A percentile compares a stretch with the other conserved stretches of the same genome.
phyloP scores from a whole-genome alignment of 345 rosid species.

The Populus deltoides region DNA sequence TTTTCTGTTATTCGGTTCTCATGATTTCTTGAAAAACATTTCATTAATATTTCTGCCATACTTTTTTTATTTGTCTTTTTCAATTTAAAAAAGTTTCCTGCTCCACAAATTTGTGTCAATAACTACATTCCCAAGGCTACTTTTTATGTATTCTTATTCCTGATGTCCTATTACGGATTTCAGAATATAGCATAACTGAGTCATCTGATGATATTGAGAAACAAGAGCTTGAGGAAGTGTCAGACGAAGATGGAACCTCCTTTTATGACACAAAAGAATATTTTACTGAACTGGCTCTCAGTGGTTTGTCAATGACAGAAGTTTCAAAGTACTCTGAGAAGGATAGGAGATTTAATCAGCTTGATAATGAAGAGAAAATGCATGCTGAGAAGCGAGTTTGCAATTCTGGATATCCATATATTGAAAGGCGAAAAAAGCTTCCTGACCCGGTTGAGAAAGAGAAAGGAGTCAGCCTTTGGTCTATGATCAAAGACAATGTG shows the following conservation, averaged over 20 bases:
- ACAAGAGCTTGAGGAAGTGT: constrained; percentile 78
- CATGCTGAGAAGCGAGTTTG: constrained; percentile 25
- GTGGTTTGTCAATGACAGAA: constrained; percentile 39
- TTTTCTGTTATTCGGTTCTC: not conserved
- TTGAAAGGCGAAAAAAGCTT: constrained; percentile 77
- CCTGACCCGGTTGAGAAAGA: constrained; percentile 95
- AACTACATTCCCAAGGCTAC: not conserved
- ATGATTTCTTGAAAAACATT: not conserved
- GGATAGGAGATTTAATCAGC: constrained; percentile 21
- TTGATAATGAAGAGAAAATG: constrained; percentile 40
- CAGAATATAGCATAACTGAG: constrained; percentile 95
- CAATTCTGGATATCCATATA: constrained; percentile 32
- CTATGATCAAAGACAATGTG: constrained; percentile 96
- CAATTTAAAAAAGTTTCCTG: not conserved
- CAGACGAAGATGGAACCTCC: constrained; percentile 79
- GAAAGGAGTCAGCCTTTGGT: constrained; percentile 98
- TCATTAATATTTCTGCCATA: not conserved
- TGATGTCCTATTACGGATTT: constrained; percentile 31
- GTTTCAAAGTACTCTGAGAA: constrained; percentile 22
- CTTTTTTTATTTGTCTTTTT: not conserved
- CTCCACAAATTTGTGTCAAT: not conserved
- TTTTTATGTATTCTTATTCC: constrained; percentile 10
- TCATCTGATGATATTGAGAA: constrained; percentile 95
- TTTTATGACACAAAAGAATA: constrained; percentile 75
- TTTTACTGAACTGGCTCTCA: constrained; percentile 45